phyloP scores from a whole-genome alignment of 345 rosid genomes.

The Rhizophora mangle region DNA sequence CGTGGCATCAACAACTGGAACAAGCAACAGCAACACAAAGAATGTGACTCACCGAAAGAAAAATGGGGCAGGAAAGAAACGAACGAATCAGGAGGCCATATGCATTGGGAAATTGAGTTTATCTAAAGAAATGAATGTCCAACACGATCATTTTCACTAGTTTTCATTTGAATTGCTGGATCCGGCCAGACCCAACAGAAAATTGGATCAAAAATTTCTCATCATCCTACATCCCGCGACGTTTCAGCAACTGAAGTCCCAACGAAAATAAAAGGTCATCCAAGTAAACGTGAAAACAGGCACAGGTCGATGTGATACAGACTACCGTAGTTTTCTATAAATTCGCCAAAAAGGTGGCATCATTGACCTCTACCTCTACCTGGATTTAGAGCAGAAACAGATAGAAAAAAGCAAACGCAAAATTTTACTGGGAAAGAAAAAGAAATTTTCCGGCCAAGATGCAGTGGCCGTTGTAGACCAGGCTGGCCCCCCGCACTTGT shows the following conservation, averaged over 20 bases:
- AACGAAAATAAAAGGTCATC: background rate
- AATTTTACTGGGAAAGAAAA: background rate
- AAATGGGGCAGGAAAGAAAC: background rate
- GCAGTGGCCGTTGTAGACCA: background rate
- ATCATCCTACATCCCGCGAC: background rate
- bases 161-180: background rate
- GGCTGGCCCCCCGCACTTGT: slow-evolving; percentile 7
- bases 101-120: no score
- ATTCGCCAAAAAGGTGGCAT: background rate
- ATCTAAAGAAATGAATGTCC: background rate
- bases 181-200: background rate
- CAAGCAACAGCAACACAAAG: background rate
- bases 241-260: background rate
- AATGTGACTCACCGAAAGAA: no score
- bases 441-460: background rate
- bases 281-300: background rate
- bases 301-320: background rate
- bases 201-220: background rate
- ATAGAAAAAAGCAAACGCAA: background rate
- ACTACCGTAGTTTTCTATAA: no score
- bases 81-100: background rate
- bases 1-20: background rate
- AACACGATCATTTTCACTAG: background rate
- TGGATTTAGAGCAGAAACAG: background rate
- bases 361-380: background rate